Percentiles rank a stretch among this genome's conserved stretches.
These are phyloP conservation scores for Solanum bulbocastanum DNA, from an alignment of 257 asterid genomes.

Conservation along the genomic window DNA sequence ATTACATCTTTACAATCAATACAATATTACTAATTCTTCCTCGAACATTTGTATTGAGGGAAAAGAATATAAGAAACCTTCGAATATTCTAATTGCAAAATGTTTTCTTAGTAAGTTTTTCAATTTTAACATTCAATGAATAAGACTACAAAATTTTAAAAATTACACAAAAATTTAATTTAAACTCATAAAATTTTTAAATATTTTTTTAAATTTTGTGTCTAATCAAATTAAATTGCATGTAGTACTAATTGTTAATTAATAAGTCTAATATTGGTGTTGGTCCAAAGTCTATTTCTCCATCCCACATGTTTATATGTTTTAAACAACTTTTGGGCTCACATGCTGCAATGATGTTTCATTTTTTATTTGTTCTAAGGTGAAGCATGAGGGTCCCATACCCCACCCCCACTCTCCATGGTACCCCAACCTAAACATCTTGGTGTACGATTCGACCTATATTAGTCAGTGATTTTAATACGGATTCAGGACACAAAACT, in stretches of 20 bases:
- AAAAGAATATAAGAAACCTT: not conserved
- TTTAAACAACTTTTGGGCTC: not conserved
- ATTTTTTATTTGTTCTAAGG: not conserved
- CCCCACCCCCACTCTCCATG: not conserved
- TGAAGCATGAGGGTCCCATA: not conserved
- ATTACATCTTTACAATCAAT: no score
- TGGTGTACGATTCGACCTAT: not conserved
- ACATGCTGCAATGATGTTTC: not conserved
- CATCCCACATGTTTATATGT: not conserved
- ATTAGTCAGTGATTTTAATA: no score
- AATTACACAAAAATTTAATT: no score
- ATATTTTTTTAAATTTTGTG: no score
- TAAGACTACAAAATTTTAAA: no score
- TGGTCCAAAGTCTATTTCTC: not conserved
- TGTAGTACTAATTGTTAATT: no score
- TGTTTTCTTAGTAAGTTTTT: no score
- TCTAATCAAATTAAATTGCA: no score
- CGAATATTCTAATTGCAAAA: no score
- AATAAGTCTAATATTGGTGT: not conserved
- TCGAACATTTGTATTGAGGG: not conserved
- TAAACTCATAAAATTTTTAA: no score
- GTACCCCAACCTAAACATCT: not conserved
- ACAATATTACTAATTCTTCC: no score
- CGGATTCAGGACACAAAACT: rapidly evolving
- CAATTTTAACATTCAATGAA: no score